phyloP scores from a whole-genome alignment of 2,329 filamentous ascomycete genomes.

The Sporothrix pseudoabietina region DNA sequence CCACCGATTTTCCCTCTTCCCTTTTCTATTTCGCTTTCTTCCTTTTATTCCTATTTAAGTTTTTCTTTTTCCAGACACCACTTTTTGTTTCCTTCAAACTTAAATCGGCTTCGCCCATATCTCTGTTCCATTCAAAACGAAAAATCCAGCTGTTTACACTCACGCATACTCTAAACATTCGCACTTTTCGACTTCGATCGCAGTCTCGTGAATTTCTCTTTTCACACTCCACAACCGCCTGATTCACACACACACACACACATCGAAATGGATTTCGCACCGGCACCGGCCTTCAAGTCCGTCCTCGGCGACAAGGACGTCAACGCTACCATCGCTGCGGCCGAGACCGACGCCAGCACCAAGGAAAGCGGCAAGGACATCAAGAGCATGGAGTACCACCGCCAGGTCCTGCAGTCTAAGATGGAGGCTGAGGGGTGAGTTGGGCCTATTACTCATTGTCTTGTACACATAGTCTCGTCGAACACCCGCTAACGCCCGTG shows the following conservation, averaged over 20 bases:
- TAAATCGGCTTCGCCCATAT: constrained; percentile 11
- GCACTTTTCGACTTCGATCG: neutral
- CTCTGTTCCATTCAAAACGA: neutral
- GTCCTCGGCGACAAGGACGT: constrained; percentile 67
- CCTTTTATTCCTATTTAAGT: neutral
- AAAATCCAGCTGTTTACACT: neutral
- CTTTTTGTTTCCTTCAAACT: constrained; percentile 16
- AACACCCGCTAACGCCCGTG: neutral
- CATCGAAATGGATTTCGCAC: constrained; percentile 25
- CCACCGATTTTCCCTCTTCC: constrained; percentile 11
- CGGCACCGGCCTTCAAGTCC: constrained; percentile 27
- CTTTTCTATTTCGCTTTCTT: neutral
- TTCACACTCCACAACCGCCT: neutral
- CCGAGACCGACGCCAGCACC: constrained; percentile 33
- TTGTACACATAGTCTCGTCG: no score
- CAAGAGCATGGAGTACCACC: constrained; percentile 76
- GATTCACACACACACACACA: neutral
- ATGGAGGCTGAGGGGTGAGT: constrained; percentile 67
- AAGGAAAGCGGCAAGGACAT: constrained; percentile 58
- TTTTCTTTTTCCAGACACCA: neutral
- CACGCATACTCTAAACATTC: neutral
- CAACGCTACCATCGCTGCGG: constrained; percentile 55
- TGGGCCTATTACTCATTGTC: no score
- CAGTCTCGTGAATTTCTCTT: no score
- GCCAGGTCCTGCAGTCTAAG: constrained; percentile 72